A percentile compares a stretch with the other conserved stretches of the same genome.
Conservation (phyloP, 2,329 filamentous ascomycete species). For the Dactylellina haptotyla region DNA sequence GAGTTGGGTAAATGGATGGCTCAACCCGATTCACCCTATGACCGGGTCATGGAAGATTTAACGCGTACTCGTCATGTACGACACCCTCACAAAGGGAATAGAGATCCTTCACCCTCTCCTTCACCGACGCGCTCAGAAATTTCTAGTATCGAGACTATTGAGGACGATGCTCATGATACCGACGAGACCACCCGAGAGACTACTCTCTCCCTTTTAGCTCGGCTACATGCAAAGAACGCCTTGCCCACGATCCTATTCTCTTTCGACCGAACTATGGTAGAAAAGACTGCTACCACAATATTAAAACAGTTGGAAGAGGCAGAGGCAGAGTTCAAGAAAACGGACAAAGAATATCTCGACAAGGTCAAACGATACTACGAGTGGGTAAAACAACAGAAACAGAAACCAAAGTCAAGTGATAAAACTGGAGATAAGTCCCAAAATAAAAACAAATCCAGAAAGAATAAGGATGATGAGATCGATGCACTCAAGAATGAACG, state of each 20-base stretch:
- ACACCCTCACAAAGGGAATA: no score
- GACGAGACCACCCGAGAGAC: slow-evolving; percentile 59
- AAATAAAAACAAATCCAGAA: slow-evolving; percentile 62
- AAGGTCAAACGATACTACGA: slow-evolving; percentile 66
- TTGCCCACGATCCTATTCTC: slow-evolving; percentile 81
- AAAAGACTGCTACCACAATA: slow-evolving; percentile 63
- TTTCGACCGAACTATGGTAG: slow-evolving; percentile 75
- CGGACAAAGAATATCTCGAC: slow-evolving; percentile 69
- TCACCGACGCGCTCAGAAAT: neutral
- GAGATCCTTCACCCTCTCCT: neutral
- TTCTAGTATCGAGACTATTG: neutral
- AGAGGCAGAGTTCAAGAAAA: slow-evolving; percentile 69
- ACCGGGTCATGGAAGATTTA: slow-evolving; percentile 64
- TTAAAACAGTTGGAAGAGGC: slow-evolving; percentile 67
- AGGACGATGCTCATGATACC: slow-evolving; percentile 59
- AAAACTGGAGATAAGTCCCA: slow-evolving; percentile 59
- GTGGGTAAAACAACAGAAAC: slow-evolving; percentile 66
- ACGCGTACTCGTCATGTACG: neutral
- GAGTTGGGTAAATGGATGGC: slow-evolving; percentile 71
- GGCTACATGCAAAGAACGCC: slow-evolving; percentile 72
- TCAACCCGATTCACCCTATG: slow-evolving; percentile 67
- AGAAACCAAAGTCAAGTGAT: slow-evolving; percentile 35
- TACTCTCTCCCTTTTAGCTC: slow-evolving; percentile 69
- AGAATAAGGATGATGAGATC: slow-evolving; percentile 64
- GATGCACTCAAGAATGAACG: slow-evolving; percentile 68